Evolutionary conservation across 169 alveolate genomes (phyloP), one percentile per base, ranked within the genome.

Genomic region (Theileria orientalis): DNA sequence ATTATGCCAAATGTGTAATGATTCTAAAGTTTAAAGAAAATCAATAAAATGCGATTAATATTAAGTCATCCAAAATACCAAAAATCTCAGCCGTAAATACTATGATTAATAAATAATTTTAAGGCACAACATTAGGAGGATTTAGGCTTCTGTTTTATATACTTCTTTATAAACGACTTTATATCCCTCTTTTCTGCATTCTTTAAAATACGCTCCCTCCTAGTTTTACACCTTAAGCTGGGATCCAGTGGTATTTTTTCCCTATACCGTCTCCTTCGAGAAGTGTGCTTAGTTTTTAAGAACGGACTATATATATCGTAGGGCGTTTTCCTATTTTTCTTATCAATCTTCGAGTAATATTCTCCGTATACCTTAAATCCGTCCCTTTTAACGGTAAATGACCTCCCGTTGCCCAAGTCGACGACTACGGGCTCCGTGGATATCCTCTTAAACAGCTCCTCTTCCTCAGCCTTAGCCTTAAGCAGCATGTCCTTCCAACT

Each of bases 51-150:
- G 49, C 74, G 91, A 21, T 85, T 93, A 91, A 78, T 83, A 57
- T 84, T 93, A 64, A 93, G 90, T 74, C 87, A 92, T 35, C 84
- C 87, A 57, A 84, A 90, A 49, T 90, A 91, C 76, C 90, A 94
- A 56, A 95, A 93, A 69, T 74, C 91, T 29, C 91, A 90, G 62
- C 82, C 91, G 64, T 92, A 92, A 71, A 95, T 95, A 42, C 68
- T 93, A 49, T 84, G 91, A 35, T 91, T 94, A 60, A 87, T 92
- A 16, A 95, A 93, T 60, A 93, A 93, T 66, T 82, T 93, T 42
- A 93, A 91, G 95, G 90, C 91, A 74, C 90, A 91, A 47, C 79
- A 90, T 27, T 91, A 93, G 94, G 87, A 86, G 21, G 83, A 80
- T 47, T 77, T 87, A 19, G 46, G 84, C 72, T 30, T 52, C 16